Conservation (phyloP, 345 rosid genomes). For the Crucihimalaya himalaica region DNA sequence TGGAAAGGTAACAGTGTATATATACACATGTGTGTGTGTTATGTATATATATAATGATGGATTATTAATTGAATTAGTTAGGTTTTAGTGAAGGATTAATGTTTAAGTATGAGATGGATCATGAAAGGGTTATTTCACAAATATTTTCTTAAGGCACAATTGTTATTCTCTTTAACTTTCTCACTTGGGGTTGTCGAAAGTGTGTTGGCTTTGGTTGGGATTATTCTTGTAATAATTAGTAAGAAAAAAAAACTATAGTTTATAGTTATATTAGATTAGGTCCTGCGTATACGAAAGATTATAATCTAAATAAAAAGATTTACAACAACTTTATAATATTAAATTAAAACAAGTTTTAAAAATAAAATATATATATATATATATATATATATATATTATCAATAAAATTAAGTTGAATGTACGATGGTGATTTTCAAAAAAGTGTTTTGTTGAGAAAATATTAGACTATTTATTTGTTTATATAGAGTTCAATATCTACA, state of each 20-base stretch:
- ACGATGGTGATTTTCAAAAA: too few species aligned
- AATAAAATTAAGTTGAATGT: too few species aligned
- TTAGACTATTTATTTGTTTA: too few species aligned
- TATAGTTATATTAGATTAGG: too few species aligned
- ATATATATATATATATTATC: too few species aligned
- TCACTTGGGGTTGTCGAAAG: conserved; percentile 15
- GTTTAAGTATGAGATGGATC: conserved; percentile 18
- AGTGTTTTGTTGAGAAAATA: too few species aligned
- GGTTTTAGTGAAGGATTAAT: conserved; percentile 23
- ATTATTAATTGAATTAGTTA: not conserved
- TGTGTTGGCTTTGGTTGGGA: conserved; percentile 21
- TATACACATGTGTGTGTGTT: not conserved
- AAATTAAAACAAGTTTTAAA: too few species aligned
- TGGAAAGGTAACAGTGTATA: not conserved
- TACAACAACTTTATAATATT: too few species aligned
- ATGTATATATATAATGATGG: not conserved
- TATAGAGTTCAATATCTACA: too few species aligned
- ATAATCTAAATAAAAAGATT: too few species aligned
- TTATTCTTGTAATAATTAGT: conserved; percentile 9
- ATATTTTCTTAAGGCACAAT: not conserved
- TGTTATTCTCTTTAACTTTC: conserved; percentile 22
- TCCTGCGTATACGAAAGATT: too few species aligned
- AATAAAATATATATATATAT: too few species aligned
- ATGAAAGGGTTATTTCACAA: conserved; percentile 4
- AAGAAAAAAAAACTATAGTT: not conserved